These are phyloP conservation scores for Candida xyloterini DNA, from an alignment of 805 yeast genomes.

Conservation along the genomic window DNA sequence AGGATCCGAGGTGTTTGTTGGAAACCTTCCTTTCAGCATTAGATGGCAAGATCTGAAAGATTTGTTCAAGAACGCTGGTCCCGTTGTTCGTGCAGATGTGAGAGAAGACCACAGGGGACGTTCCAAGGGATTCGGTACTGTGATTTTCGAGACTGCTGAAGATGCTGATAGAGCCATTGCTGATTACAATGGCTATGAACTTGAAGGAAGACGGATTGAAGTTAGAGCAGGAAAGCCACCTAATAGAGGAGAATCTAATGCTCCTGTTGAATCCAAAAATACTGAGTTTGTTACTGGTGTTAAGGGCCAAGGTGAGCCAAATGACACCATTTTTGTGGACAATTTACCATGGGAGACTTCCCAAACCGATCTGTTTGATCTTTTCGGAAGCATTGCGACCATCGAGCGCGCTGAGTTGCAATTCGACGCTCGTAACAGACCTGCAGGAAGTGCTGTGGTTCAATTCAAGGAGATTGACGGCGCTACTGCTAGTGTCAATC, in stretches of 20 bases:
- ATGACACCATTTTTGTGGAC: conserved; percentile 59
- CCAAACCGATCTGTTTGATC: conserved; percentile 75
- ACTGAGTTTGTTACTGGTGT: conserved; percentile 67
- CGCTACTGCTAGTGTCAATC: conserved; percentile 72
- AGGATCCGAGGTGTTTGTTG: conserved; percentile 63
- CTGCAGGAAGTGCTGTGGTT: conserved; percentile 85
- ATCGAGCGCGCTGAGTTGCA: conserved; percentile 77
- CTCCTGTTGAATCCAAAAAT: conserved; percentile 32
- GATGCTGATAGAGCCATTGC: conserved; percentile 73
- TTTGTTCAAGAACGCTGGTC: conserved; percentile 73
- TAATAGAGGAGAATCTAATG: conserved; percentile 21
- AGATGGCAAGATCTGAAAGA: conserved; percentile 87
- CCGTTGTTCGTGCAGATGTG: conserved; percentile 79
- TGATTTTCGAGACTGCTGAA: conserved; percentile 60
- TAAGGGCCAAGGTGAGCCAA: conserved; percentile 56
- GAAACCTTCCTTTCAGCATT: conserved; percentile 77
- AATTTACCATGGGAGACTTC: conserved; percentile 92
- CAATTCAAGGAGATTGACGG: conserved; percentile 61
- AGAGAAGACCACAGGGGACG: conserved; percentile 63
- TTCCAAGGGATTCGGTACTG: conserved; percentile 85
- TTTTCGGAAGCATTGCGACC: conserved; percentile 80
- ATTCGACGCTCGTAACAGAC: conserved; percentile 55
- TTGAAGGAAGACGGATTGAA: conserved; percentile 75
- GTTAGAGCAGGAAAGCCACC: conserved; percentile 66
- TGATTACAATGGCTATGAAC: conserved; percentile 61